Base-by-base conservation (phyloP, 83 land plant species). In the Picea engelmannii region DNA sequence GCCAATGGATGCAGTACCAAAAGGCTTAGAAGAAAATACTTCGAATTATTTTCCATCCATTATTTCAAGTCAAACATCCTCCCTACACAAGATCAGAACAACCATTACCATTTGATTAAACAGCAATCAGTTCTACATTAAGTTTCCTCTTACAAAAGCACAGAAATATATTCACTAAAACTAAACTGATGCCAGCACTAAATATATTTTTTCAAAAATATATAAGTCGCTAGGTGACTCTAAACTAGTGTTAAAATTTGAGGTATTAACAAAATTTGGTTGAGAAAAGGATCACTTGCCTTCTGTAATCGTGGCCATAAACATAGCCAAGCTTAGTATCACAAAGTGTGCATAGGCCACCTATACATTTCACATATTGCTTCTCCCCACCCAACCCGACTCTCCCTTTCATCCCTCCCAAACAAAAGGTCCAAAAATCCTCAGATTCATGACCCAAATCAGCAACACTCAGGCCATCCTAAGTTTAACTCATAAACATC, bases 401-500 rank as follows among this genome's bases (percentile, higher is more conserved):
- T 52, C 55, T 49, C 12, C 10, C 55, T 52, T 52, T 52, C 55
- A 52, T 52, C 55, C 55, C 55, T 35, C 60, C 76, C 58, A n/a
- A 49, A 10, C 13, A 49, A 74, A 74, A 49, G 60, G 77, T 49
- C 23, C 31, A 47, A 74, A 49, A 49, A 49, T 24, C 59, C 52
- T 49, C 77, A 21, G 77, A 55, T 74, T 49, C 42, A 20, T 49
- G 21, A 12, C 17, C 4, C 23, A 55, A 74, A 74, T 74, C 59
- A 10, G 12, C 77, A 74, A 74, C 77, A 74, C 21, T 74, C 58
- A n/a, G n/a, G 24, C 11, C 68, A 66, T 73, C 77, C 77, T 74
- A 74, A 74, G 58, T 74, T 74, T 21, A 74, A 47, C 59, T 74
- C 7, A 6, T 74, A 25, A 49, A 74, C 60, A 49, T n/a, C 60